Evolutionary conservation across 495 filamentous ascomycete species (phyloP).

Genomic region (Acidiella bohemica): DNA sequence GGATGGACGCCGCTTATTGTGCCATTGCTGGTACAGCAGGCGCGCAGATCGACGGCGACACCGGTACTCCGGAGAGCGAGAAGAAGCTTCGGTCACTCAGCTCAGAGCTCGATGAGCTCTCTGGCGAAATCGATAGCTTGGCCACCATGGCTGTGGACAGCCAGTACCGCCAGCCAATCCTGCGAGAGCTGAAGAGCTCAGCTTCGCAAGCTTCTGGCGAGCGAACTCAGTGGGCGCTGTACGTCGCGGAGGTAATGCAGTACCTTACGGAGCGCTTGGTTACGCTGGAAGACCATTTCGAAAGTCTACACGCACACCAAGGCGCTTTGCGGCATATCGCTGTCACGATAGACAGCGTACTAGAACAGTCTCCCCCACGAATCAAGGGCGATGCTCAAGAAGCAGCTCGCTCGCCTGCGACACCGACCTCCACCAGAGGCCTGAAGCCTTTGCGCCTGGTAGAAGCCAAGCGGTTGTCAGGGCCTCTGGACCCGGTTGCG

Average conservation of each 20-base stretch:
- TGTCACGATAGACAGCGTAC: neutral
- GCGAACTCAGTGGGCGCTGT: conserved; percentile 9
- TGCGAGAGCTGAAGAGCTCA: conserved; percentile 1
- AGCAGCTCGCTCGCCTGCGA: conserved; percentile 1
- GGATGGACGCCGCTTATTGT: conserved; percentile 19
- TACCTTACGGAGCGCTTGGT: conserved; percentile 11
- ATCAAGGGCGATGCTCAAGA: neutral
- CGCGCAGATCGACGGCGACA: too few relatives aligned
- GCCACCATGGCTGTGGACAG: conserved; percentile 26
- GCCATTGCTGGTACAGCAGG: neutral
- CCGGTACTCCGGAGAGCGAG: neutral
- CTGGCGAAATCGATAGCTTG: conserved; percentile 25
- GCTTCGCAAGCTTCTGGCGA: conserved; percentile 1
- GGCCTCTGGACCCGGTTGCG: conserved; percentile 10
- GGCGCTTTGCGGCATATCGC: neutral
- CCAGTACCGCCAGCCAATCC: conserved; percentile 17
- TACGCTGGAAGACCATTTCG: conserved; percentile 2
- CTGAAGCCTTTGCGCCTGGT: conserved; percentile 19
- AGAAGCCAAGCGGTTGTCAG: conserved; percentile 11
- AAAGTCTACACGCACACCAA: conserved; percentile 7
- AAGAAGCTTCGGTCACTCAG: conserved; percentile 7
- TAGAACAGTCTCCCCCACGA: too few relatives aligned
- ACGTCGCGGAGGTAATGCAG: conserved; percentile 8
- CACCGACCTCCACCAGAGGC: conserved; percentile 11
- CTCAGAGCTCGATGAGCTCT: conserved; percentile 20